A percentile compares a stretch with the other conserved stretches of the same genome.
These are phyloP conservation scores for Monosporascus sp. DNA, from an alignment of 2,329 filamentous ascomycete genomes.

Conservation along the genomic window DNA sequence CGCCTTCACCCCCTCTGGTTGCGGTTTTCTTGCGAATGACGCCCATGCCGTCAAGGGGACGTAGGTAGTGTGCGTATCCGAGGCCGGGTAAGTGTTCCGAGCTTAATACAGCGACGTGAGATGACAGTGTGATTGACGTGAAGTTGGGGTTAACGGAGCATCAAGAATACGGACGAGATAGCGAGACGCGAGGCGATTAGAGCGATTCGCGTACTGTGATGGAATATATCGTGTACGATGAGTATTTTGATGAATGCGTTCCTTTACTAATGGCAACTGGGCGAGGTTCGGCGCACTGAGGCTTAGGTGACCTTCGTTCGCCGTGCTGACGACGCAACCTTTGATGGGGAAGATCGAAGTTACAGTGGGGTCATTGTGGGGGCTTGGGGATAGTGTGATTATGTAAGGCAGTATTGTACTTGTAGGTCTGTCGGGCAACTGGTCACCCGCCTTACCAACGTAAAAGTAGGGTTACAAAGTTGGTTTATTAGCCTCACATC, in stretches of 20 bases:
- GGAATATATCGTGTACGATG: background rate
- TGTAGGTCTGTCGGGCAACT: too few species aligned
- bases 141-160: background rate
- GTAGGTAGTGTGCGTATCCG: constrained; percentile 8
- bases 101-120: background rate
- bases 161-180: background rate
- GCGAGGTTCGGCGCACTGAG: background rate
- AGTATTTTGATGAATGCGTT: background rate
- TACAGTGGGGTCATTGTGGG: too few species aligned
- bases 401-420: too few species aligned
- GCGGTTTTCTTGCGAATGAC: constrained; percentile 95
- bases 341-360: too few species aligned
- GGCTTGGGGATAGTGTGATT: too few species aligned
- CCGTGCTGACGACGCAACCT: background rate
- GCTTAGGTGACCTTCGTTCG: background rate
- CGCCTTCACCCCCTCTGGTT: constrained; percentile 76
- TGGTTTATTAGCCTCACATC: too few species aligned
- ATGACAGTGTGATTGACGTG: background rate
- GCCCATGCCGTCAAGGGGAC: constrained; percentile 57
- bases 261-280: background rate
- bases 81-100: background rate
- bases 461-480: too few species aligned
- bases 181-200: background rate
- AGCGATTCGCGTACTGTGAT: background rate
- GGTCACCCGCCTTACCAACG: too few species aligned